These are phyloP conservation scores for Craterostigma plantagineum DNA, from an alignment of 257 asterid genomes.

Conservation along the genomic window DNA sequence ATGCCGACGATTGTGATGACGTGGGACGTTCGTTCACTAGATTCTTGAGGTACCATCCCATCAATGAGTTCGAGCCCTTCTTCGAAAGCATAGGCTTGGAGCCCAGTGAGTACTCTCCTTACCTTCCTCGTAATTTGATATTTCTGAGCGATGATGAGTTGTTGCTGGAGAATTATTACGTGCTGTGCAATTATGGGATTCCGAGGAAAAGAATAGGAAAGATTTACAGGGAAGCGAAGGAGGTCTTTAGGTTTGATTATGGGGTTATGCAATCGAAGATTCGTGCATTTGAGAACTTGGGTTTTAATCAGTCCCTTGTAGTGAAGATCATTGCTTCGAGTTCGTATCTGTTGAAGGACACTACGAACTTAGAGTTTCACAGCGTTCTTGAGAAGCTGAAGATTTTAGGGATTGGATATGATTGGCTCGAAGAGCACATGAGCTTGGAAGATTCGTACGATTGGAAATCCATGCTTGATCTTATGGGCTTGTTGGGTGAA, in stretches of 20 bases:
- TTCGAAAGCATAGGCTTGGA: conserved; percentile 58
- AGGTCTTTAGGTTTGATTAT: conserved; percentile 24
- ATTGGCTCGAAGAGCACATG: no score
- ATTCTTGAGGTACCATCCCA: conserved; percentile 52
- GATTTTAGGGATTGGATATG: no score
- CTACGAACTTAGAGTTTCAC: no score
- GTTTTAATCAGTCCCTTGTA: conserved; percentile 28
- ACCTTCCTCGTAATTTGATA: conserved; percentile 39
- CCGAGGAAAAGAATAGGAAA: conserved; percentile 34
- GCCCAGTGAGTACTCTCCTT: conserved; percentile 22
- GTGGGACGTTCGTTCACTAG: conserved; percentile 25
- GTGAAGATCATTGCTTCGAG: conserved; percentile 29
- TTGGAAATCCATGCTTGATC: no score
- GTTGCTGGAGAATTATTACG: conserved; percentile 34
- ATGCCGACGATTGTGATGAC: conserved; percentile 13
- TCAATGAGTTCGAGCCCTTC: conserved; percentile 69
- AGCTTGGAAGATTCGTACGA: no score
- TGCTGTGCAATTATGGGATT: conserved; percentile 48
- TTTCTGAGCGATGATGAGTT: conserved; percentile 36
- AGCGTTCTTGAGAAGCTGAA: no score
- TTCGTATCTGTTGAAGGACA: no score
- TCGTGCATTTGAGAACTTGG: conserved; percentile 17
- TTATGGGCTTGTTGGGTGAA: no score
- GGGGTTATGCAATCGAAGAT: conserved; percentile 33
- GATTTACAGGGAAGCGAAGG: conserved; percentile 35